Evolutionary conservation across 106 monocot species (phyloP).

Genomic region (Dioscorea dumetorum): DNA sequence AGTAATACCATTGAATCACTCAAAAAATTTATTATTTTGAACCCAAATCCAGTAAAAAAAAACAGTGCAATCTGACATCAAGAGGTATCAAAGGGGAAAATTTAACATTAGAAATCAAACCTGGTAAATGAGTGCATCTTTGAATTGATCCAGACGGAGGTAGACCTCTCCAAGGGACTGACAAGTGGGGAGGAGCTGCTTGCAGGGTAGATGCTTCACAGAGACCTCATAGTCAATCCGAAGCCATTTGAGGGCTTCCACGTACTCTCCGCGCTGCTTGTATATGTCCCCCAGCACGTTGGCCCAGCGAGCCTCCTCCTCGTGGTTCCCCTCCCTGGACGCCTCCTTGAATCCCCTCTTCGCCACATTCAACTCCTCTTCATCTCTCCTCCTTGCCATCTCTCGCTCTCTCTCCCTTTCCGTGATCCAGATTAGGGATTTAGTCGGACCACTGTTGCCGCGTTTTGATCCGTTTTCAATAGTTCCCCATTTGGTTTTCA

Average conservation of each 20-base stretch:
- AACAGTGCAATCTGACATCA: no score
- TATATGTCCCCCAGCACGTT: slow-evolving; percentile 79
- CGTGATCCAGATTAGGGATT: neutral
- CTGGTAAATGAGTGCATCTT: slow-evolving; percentile 70
- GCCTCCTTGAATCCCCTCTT: slow-evolving; percentile 62
- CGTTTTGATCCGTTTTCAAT: no score
- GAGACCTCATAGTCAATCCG: slow-evolving; percentile 81
- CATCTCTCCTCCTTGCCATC: slow-evolving; percentile 35
- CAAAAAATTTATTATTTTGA: no score
- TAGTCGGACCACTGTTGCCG: no score
- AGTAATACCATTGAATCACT: no score
- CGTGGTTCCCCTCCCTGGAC: slow-evolving; percentile 58
- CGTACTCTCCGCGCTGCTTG: slow-evolving; percentile 78
- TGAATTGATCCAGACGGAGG: slow-evolving; percentile 59
- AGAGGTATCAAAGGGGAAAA: no score
- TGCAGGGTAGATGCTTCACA: slow-evolving; percentile 59
- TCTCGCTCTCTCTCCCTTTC: neutral
- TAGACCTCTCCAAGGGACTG: slow-evolving; percentile 87
- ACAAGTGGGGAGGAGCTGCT: slow-evolving; percentile 93
- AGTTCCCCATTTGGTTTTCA: no score
- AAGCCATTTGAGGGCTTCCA: slow-evolving; percentile 84
- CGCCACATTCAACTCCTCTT: slow-evolving; percentile 57
- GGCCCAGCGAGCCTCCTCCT: slow-evolving; percentile 81
- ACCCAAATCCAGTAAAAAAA: no score
- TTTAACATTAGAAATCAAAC: slow-evolving; percentile 12